Base-by-base conservation (phyloP, 257 asterid species). In the Solanum chiquidenum region DNA sequence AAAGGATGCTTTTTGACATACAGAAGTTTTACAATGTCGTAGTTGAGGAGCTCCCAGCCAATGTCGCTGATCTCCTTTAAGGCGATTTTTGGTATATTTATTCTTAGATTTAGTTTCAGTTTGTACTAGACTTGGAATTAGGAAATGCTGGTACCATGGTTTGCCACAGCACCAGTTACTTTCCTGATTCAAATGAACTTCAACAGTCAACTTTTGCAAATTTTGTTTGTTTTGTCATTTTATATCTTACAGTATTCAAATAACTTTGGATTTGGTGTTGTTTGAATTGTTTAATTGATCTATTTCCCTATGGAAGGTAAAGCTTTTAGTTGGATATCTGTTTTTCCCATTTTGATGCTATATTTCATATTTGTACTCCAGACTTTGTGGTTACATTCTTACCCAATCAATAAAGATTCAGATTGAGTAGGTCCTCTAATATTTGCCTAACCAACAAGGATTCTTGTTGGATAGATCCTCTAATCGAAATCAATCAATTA, bases 31-130 rank as follows among this genome's bases (percentile, higher is more conserved):
- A 76, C 16, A 76, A 76, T 10, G 83, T 76, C 60, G 83, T 76
- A 88, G 31, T 93, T 21, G 94, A 92, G 92, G 95, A 91, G 90
- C 94, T 93, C 80, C 95, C 95, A 1, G 93, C 94, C 9, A 93
- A 93, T 21, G 94, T 93, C 72, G 95, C 95, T 11, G 95, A 93
- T 86, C 88, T 86, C 35, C 95, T 93, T 86, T 93, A 40, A 88
- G 80, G 86, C 20, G 86, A 86, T 69, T 90, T 90, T 91, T 80
- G 69, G 44, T 46, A 80, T 46, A 27, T 80, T 80, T 79, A 3
- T 80, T 80, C 38, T 79, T 79, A 79, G 64, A 21, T 2, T 79
- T 79, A 79, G 84, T 44, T 44, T 79, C 84, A 14, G n/a, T 79
- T 79, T 79, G 84, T 27, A 46, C 55, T 40, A 31, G 60, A 76